Percentiles rank a stretch among this genome's conserved stretches.
These are phyloP conservation scores for Gnomoniopsis smithogilvyi DNA, from an alignment of 2,329 filamentous ascomycete genomes.

Conservation along the genomic window DNA sequence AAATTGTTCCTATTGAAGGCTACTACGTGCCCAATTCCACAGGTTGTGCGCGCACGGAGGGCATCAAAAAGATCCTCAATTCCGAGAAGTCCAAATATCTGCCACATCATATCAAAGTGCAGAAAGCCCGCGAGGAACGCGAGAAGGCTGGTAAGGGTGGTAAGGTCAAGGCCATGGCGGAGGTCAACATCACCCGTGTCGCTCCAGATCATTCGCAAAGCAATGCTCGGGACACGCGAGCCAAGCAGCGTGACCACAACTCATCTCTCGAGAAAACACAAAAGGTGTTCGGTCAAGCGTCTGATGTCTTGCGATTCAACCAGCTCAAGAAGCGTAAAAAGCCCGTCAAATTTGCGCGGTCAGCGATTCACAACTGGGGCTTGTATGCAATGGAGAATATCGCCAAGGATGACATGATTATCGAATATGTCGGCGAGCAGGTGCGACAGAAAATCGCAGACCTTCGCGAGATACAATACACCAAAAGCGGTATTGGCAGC, in stretches of 20 bases:
- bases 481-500: constrained; percentile 94
- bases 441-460: constrained; percentile 97
- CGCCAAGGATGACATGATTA: constrained; percentile 97
- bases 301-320: constrained; percentile 94
- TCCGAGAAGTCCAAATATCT: constrained; percentile 98
- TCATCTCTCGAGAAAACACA: constrained; percentile 96
- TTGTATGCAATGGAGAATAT: constrained; percentile 98
- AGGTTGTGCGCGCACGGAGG: constrained; percentile 87
- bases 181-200: constrained; percentile 68
- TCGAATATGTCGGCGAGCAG: constrained; percentile 98
- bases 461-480: constrained; percentile 84
- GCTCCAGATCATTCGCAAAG: constrained; percentile 83
- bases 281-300: constrained; percentile 76
- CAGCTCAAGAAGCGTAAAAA: constrained; percentile 99
- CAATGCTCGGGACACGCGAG: constrained; percentile 88
- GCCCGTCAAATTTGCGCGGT: constrained; percentile 94
- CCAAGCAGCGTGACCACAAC: constrained; percentile 90
- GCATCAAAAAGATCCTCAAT: constrained; percentile 91
- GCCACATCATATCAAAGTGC: constrained; percentile 94
- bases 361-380: constrained; percentile 98
- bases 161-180: constrained; percentile 62
- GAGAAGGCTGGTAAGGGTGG: constrained; percentile 65
- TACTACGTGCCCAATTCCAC: constrained; percentile 84
- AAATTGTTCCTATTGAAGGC: constrained; percentile 47
- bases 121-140: constrained; percentile 87